phyloP scores from a whole-genome alignment of 352 stramenopile genomes.

The Thraustochytrium sp. region DNA sequence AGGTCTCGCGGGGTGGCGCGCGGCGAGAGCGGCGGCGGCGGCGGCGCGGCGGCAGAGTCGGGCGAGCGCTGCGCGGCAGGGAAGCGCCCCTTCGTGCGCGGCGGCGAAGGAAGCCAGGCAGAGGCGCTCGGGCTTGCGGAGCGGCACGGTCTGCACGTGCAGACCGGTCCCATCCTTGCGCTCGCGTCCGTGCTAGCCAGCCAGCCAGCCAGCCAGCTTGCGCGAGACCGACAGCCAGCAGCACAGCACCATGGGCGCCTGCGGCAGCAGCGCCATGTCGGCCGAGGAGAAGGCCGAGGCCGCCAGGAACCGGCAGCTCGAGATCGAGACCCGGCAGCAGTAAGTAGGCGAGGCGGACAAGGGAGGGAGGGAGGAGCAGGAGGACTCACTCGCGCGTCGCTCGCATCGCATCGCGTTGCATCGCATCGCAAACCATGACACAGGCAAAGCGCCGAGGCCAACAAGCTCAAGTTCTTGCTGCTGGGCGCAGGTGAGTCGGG shows the following conservation, averaged over 20 bases:
- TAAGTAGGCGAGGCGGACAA: background rate
- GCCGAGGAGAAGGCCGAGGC: background rate
- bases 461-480: slow-evolving; percentile 58
- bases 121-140: too few species aligned
- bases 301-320: background rate
- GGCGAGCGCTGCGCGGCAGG: too few species aligned
- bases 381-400: background rate
- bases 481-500: slow-evolving; percentile 56
- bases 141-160: too few species aligned
- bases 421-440: background rate
- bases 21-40: too few species aligned
- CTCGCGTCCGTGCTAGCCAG: too few species aligned
- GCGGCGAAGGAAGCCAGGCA: too few species aligned
- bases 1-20: too few species aligned
- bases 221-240: background rate
- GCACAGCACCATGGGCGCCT: background rate
- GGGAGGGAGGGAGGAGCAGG: background rate
- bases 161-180: too few species aligned
- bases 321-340: background rate
- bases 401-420: background rate
- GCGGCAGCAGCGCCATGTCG: background rate
- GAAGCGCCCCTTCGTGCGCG: too few species aligned
- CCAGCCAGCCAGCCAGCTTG: too few species aligned
- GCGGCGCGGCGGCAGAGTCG: too few species aligned
- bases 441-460: slow-evolving; percentile 41